Percentiles rank a stretch among this genome's conserved stretches.
Evolutionary conservation across 2,329 filamentous ascomycete genomes (phyloP).

Genomic region (Penicillium verrucosum): DNA sequence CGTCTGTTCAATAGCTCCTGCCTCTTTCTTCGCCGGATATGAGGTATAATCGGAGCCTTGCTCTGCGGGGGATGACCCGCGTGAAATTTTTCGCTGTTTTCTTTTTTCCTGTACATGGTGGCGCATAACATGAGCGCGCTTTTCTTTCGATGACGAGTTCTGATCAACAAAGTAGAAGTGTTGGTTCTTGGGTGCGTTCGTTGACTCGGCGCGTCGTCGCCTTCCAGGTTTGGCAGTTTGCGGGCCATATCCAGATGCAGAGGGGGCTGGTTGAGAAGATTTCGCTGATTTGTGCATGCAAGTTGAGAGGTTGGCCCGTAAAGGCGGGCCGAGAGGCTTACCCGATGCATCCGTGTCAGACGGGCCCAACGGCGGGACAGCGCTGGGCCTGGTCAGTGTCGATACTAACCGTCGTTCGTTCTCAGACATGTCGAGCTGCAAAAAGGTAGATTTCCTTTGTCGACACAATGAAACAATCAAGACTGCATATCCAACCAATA

Average conservation of each 20-base stretch:
- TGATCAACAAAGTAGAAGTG: conserved; percentile 43
- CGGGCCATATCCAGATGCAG: conserved; percentile 16
- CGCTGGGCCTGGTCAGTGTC: conserved; percentile 1
- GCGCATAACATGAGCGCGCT: conserved; percentile 45
- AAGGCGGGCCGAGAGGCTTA: conserved; percentile 1
- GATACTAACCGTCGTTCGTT: conserved; percentile 12
- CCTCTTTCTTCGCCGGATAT: conserved; percentile 8
- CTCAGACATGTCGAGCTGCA: conserved; percentile 18
- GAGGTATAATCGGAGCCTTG: conserved; percentile 1
- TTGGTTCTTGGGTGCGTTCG: conserved; percentile 28
- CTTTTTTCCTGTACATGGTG: conserved; percentile 44
- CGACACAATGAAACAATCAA: conserved; percentile 9
- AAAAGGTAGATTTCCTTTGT: not conserved
- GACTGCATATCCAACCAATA: conserved; percentile 17
- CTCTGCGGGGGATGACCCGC: conserved; percentile 9
- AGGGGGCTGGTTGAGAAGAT: conserved; percentile 12
- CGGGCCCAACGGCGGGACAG: conserved; percentile 1
- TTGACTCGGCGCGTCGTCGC: conserved; percentile 27
- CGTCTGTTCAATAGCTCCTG: conserved; percentile 5
- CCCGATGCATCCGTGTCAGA: conserved; percentile 11
- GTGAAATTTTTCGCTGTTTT: conserved; percentile 31
- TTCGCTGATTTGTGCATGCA: not conserved
- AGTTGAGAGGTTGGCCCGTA: not conserved
- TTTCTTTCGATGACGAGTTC: conserved; percentile 41
- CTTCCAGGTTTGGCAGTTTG: conserved; percentile 22